These are phyloP conservation scores for Gossypium trilobum DNA, from an alignment of 441 rosid genomes.

Conservation along the genomic window DNA sequence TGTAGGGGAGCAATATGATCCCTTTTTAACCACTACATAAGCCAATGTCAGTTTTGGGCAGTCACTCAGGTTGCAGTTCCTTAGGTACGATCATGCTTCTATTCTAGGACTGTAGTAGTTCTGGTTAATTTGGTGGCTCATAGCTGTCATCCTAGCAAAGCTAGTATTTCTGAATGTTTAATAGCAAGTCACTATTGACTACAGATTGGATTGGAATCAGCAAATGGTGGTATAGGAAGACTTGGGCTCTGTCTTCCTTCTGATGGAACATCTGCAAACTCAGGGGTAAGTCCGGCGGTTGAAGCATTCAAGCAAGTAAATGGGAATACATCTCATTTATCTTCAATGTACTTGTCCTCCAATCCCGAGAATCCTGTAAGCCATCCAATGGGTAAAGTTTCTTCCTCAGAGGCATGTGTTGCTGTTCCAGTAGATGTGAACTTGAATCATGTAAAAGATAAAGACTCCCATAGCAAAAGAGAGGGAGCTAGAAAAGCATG, in stretches of 20 bases:
- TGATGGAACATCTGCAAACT: slow-evolving; percentile 11
- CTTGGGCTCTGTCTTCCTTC: slow-evolving; percentile 21
- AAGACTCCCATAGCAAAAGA: slow-evolving; percentile 10
- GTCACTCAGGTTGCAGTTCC: neutral
- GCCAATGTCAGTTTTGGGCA: neutral
- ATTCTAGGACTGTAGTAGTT: neutral
- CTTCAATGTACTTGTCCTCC: slow-evolving; percentile 19
- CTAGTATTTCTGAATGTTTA: slow-evolving; percentile 5
- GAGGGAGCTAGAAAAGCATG: slow-evolving; percentile 18
- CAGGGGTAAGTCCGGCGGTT: slow-evolving; percentile 13
- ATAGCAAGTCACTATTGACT: slow-evolving; percentile 10
- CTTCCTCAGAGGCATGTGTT: slow-evolving; percentile 9
- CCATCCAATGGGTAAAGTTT: slow-evolving; percentile 12
- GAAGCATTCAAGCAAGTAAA: slow-evolving; percentile 20
- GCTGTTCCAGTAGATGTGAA: slow-evolving; percentile 9
- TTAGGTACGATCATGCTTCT: neutral
- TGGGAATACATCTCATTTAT: slow-evolving; percentile 12
- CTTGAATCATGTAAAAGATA: slow-evolving; percentile 13
- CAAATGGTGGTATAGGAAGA: slow-evolving; percentile 17
- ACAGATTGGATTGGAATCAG: slow-evolving; percentile 30
- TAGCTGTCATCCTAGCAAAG: neutral
- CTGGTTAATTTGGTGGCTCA: neutral
- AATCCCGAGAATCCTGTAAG: slow-evolving; percentile 13
- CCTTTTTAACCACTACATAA: neutral
- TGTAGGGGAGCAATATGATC: neutral